Conservation (phyloP, 805 yeast genomes). For the Wickerhamiella slavikovae region DNA sequence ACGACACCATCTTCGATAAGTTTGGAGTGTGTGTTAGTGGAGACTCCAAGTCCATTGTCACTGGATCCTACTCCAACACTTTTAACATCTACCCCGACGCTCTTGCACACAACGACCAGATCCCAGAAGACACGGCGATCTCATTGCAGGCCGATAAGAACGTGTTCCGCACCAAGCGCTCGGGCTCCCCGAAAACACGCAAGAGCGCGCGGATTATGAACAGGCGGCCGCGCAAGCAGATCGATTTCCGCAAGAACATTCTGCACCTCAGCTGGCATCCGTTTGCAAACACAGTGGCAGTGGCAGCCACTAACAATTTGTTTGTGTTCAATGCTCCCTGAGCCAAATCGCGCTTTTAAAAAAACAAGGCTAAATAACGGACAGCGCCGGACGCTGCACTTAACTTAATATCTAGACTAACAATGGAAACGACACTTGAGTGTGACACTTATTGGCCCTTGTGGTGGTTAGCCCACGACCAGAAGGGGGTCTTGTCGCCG, state of each 20-base stretch:
- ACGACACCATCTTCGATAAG: constrained; percentile 95
- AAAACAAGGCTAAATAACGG: too few relatives aligned
- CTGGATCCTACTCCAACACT: constrained; percentile 93
- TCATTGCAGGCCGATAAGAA: constrained; percentile 94
- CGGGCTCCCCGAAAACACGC: constrained; percentile 15
- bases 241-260: constrained; percentile 87
- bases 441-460: constrained; percentile 1
- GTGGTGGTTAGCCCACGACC: constrained; percentile 92
- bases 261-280: constrained; percentile 98
- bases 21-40: constrained; percentile 93
- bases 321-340: constrained; percentile 18
- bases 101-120: constrained; percentile 10
- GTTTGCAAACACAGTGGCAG: constrained; percentile 83
- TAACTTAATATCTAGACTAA: too few relatives aligned
- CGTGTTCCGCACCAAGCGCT: constrained; percentile 70
- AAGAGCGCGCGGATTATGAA: constrained; percentile 22
- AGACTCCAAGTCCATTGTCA: constrained; percentile 78
- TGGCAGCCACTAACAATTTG: constrained; percentile 88
- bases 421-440: background rate
- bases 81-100: constrained; percentile 92
- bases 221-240: constrained; percentile 46
- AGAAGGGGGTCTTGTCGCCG: constrained; percentile 92
- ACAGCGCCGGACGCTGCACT: too few relatives aligned
- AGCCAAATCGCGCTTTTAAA: background rate
- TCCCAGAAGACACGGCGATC: constrained; percentile 36